Conservation (phyloP, 2,329 filamentous ascomycete genomes). For the Eutypella sp. region DNA sequence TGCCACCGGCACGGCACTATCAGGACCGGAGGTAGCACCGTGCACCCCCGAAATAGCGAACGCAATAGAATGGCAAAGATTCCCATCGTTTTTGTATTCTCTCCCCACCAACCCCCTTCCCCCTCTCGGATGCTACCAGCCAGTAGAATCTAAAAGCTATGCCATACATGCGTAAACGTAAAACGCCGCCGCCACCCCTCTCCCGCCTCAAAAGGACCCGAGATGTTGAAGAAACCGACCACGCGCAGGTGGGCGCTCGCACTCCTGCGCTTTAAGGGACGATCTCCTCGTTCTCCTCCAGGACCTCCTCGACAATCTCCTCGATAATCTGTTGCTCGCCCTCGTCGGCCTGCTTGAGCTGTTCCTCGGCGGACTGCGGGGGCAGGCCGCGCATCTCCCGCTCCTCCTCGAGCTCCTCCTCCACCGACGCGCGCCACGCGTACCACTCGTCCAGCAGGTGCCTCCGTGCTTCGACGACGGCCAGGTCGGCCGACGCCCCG, state of each 20-base stretch:
- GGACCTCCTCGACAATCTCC: constrained; percentile 79
- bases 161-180: constrained; percentile 7
- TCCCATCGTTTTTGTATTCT: no score
- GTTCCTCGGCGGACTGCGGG: constrained; percentile 57
- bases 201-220: not conserved
- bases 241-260: not conserved
- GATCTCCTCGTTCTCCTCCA: constrained; percentile 81
- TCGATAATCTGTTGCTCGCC: constrained; percentile 78
- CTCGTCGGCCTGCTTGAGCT: constrained; percentile 55
- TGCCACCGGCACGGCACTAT: no score
- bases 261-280: constrained; percentile 26
- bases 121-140: constrained; percentile 7
- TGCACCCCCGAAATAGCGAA: no score
- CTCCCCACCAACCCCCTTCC: not conserved
- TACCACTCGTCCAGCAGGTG: constrained; percentile 83
- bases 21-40: no score
- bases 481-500: constrained; percentile 88
- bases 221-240: no score
- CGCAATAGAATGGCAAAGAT: no score
- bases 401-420: constrained; percentile 69
- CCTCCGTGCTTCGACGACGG: constrained; percentile 84
- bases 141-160: constrained; percentile 5
- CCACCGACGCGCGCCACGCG: constrained; percentile 71
- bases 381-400: constrained; percentile 62
- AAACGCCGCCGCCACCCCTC: not conserved